Evolutionary conservation across 306 rosid species (phyloP), one percentile per base, ranked within the genome.

Genomic region (Gastrolobium villosum): DNA sequence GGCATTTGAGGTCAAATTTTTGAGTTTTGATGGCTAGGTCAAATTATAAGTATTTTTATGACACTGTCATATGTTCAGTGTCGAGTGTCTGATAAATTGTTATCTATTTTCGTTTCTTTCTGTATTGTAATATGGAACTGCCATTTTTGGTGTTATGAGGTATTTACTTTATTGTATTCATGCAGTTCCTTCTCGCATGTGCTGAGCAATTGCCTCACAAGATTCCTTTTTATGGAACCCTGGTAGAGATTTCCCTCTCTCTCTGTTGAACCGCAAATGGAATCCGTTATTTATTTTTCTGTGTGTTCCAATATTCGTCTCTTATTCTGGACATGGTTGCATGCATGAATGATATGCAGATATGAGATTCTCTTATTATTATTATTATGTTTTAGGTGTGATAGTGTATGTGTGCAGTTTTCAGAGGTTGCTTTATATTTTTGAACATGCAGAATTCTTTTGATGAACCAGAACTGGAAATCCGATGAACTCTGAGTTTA

Each of bases 191-290:
- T 84, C 76, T 89, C 10, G 67, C 77, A 41, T 93, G 97, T 74
- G 87, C 90, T 44, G 99, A 91, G 78, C 99, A 93, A 82, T 83
- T 95, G 87, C 96, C 98, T 81, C 99, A 95, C 85, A 95, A 95
- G 89, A 86, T 83, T 85, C 95, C 99, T 68, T 67, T 91, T 2
- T 95, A 90, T 65, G 97, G 97, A 81, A 88, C 99, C 4, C 65
- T 95, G 99, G 99, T 95, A 91, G 9, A 64, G 40, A 63, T 15
- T 71, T 57, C 54, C 65, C 72, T 49, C 63, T 67, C 74, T n/a
- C 1, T 39, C 28, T 66, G 76, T 59, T 11, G 44, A 53, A 71
- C 26, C 14, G 65, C 66, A 15, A 64, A 66, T 70, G 45, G 3
- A 10, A 6, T 35, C 50, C 20, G 15, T 66, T 56, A 63, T 48